These are phyloP conservation scores for Cucumis sativus DNA, from an alignment of 306 rosid genomes.

Conservation along the genomic window Cucumber_9930_V3 NC_026660.2:12842001-12842500, in stretches of 20 bases:
- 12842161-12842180: not conserved
- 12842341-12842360: not conserved
- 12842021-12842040: not conserved
- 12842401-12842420: not conserved
- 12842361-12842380: not conserved
- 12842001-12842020: not conserved
- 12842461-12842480: not conserved
- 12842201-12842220: not conserved
- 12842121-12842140: not conserved
- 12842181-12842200: not conserved
- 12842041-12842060: not conserved
- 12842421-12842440: not conserved
- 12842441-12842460: not conserved
- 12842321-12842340: not conserved
- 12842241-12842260: not conserved
- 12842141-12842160: not conserved
- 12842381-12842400: not conserved
- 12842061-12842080: not conserved
- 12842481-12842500: not conserved
- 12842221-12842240: not conserved
- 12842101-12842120: not conserved
- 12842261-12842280: not conserved
- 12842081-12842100: not conserved
- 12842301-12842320: not conserved
- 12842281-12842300: not conserved